Evolutionary conservation across 106 monocot genomes (phyloP).

Genomic region (Acorus calamus): DNA sequence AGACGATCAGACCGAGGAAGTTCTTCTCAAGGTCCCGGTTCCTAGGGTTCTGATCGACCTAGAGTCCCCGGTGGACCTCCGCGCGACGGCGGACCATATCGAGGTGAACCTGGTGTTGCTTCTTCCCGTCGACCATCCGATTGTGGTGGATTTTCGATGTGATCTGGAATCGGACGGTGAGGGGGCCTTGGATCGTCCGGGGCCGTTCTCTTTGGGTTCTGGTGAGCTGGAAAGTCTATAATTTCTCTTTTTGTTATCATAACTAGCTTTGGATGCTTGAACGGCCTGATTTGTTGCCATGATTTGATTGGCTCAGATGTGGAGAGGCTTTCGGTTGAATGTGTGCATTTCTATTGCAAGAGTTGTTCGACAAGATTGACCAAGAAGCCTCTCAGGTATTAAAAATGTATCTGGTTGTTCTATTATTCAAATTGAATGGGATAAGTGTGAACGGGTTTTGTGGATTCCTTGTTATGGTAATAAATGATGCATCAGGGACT

Average conservation of each 20-base stretch:
- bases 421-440: constrained; percentile 4
- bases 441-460: not conserved
- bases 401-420: not conserved
- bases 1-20: constrained; percentile 3
- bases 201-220: constrained; percentile 24
- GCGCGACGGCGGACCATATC: constrained; percentile 27
- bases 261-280: too few relatives aligned
- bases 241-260: too few relatives aligned
- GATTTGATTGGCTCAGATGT: constrained; percentile 27
- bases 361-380: constrained; percentile 65
- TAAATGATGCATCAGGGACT: too few relatives aligned
- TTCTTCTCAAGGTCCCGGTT: constrained; percentile 15
- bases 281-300: not conserved
- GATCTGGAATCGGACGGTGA: not conserved
- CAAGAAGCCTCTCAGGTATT: constrained; percentile 62
- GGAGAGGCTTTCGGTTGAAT: constrained; percentile 40
- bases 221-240: constrained; percentile 17
- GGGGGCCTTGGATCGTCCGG: not conserved
- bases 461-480: not conserved
- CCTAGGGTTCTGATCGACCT: constrained; percentile 51
- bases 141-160: constrained; percentile 7
- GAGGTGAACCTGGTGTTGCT: constrained; percentile 37
- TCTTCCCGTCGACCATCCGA: constrained; percentile 43
- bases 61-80: constrained; percentile 3
- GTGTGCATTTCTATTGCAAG: constrained; percentile 72